phyloP scores from a whole-genome alignment of 495 filamentous ascomycete species.

The Daldinia vernicosa region DNA sequence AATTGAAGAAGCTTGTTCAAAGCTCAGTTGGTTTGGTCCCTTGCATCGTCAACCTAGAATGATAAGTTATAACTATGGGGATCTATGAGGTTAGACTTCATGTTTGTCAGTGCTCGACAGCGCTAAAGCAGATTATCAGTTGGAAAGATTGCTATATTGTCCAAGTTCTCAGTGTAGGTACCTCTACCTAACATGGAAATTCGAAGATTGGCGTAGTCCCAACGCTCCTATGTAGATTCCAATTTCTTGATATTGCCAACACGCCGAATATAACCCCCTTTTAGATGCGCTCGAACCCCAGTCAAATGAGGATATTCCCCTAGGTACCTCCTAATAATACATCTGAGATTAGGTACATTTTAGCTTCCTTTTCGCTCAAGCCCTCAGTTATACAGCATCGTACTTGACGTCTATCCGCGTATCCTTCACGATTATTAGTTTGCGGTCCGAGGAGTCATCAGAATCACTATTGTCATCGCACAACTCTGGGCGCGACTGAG shows the following conservation, averaged over 20 bases:
- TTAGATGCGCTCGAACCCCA: background rate
- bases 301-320: background rate
- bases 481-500: background rate
- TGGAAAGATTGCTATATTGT: too few species aligned
- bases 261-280: background rate
- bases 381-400: background rate
- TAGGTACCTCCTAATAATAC: background rate
- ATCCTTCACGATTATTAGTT: constrained; percentile 31
- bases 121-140: background rate
- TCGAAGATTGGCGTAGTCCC: too few species aligned
- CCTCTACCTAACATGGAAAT: too few species aligned
- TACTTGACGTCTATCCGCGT: constrained; percentile 33
- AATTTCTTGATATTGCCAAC: too few species aligned
- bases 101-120: background rate
- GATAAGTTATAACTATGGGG: background rate
- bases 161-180: too few species aligned
- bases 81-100: background rate
- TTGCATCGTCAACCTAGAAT: background rate
- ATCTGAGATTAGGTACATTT: background rate
- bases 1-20: constrained; percentile 46
- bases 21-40: constrained; percentile 36
- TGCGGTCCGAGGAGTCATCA: constrained; percentile 11
- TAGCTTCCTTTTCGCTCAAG: background rate
- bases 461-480: background rate
- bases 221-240: too few species aligned